These are phyloP conservation scores for Beauveria caledonica DNA, from an alignment of 2,329 filamentous ascomycete species.

Conservation along the genomic window DNA sequence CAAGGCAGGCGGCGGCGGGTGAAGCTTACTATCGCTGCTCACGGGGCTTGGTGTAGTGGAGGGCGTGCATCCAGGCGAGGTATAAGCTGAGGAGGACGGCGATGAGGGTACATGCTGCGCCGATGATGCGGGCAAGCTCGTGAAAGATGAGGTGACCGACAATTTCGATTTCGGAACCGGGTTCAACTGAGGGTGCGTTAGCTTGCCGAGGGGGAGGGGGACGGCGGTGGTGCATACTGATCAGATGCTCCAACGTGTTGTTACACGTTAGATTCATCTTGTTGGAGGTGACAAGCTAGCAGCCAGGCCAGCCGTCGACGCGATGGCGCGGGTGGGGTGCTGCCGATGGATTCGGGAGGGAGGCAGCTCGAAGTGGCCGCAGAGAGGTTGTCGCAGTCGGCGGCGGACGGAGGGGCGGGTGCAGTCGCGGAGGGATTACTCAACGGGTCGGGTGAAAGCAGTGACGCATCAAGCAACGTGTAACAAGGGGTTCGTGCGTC, in stretches of 20 bases:
- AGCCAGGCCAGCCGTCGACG: not conserved
- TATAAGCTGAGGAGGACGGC: slow-evolving; percentile 46
- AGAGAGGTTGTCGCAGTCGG: too few species aligned
- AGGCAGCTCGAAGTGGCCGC: too few species aligned
- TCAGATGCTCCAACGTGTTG: slow-evolving; percentile 35
- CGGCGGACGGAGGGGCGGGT: too few species aligned
- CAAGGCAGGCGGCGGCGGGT: not conserved
- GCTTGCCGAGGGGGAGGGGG: not conserved
- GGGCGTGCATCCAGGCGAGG: slow-evolving; percentile 50
- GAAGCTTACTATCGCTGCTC: slow-evolving; percentile 48
- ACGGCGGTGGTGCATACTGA: slow-evolving; percentile 24
- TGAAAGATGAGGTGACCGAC: slow-evolving; percentile 46
- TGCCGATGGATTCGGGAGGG: too few species aligned
- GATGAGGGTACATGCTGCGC: slow-evolving; percentile 39
- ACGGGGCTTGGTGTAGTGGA: slow-evolving; percentile 51
- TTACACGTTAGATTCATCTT: slow-evolving; percentile 34
- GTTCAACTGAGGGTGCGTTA: slow-evolving; percentile 26
- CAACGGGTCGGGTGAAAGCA: too few species aligned
- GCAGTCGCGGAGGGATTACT: too few species aligned
- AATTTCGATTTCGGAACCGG: slow-evolving; percentile 38
- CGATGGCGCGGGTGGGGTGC: not conserved
- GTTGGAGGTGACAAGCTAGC: not conserved
- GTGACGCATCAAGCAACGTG: too few species aligned
- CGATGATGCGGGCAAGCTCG: slow-evolving; percentile 43
- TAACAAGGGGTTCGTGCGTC: too few species aligned